Conservation (phyloP, 768 basidiomycete genomes). For the Tulasnella sp. region DNA sequence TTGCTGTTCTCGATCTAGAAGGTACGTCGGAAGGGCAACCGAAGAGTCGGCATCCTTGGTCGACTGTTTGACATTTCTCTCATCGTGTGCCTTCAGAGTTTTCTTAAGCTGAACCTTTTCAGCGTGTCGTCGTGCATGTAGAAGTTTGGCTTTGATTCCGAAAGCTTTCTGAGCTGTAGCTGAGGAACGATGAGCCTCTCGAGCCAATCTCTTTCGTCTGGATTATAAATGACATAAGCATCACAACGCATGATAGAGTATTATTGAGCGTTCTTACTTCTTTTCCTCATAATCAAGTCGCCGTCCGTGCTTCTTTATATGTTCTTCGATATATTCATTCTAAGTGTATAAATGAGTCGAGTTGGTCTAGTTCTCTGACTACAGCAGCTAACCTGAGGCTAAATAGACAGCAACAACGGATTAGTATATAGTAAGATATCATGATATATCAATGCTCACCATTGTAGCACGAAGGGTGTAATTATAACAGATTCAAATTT, state of each 20-base stretch:
- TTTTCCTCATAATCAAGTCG: constrained; percentile 92
- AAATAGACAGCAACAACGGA: too few relatives aligned
- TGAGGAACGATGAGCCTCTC: constrained; percentile 64
- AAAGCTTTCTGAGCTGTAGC: constrained; percentile 84
- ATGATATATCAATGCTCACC: too few relatives aligned
- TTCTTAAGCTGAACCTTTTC: constrained; percentile 99
- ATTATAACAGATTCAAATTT: too few relatives aligned
- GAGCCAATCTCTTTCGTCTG: constrained; percentile 74
- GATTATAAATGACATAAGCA: background rate
- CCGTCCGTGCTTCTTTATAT: constrained; percentile 92
- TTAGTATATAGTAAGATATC: too few relatives aligned
- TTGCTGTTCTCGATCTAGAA: constrained; percentile 95
- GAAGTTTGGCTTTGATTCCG: constrained; percentile 94
- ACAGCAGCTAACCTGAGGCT: constrained; percentile 7
- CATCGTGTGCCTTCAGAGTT: constrained; percentile 98
- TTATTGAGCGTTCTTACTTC: constrained; percentile 42
- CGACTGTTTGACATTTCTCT: constrained; percentile 91
- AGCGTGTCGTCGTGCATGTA: constrained; percentile 89
- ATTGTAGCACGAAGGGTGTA: too few relatives aligned
- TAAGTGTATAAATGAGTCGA: constrained; percentile 25
- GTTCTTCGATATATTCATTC: constrained; percentile 99
- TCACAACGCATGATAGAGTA: constrained; percentile 3
- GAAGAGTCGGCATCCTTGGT: constrained; percentile 62
- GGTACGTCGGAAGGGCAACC: constrained; percentile 85
- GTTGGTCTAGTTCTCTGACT: background rate